Evolutionary conservation across 2,329 filamentous ascomycete genomes (phyloP).

Genomic region (Cordyceps farinosa): DNA sequence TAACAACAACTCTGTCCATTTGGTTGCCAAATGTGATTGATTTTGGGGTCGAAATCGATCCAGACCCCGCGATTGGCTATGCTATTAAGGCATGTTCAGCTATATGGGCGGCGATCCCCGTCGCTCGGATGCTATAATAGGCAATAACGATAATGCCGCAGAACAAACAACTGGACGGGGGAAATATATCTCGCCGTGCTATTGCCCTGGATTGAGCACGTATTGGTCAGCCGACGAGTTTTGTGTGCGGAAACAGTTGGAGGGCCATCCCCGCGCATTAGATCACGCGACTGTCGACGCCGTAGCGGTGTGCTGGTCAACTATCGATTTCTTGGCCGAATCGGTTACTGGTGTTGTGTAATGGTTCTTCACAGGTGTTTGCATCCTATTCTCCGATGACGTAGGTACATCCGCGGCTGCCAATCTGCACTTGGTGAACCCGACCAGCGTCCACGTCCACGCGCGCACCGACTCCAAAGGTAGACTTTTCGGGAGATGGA

Average conservation of each 20-base stretch:
- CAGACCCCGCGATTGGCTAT: not conserved
- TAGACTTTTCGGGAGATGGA: constrained; percentile 49
- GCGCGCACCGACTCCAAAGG: constrained; percentile 57
- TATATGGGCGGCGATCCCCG: not conserved
- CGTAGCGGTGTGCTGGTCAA: not conserved
- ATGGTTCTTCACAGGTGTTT: not conserved
- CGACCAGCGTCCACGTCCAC: constrained; percentile 63
- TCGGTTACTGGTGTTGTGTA: not conserved
- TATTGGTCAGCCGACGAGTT: not conserved
- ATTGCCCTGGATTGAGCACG: not conserved
- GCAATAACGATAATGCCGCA: not conserved
- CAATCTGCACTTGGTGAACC: constrained; percentile 68
- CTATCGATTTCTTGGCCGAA: not conserved
- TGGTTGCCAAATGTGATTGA: not conserved
- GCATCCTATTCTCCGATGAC: constrained; percentile 55
- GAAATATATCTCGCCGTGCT: constrained; percentile 2
- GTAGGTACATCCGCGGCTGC: constrained; percentile 62
- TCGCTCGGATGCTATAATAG: not conserved
- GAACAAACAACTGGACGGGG: not conserved
- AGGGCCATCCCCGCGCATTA: not conserved
- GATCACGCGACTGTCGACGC: not conserved
- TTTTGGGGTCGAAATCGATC: not conserved
- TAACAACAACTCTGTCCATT: not conserved
- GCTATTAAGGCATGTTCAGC: not conserved
- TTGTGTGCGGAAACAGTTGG: not conserved